Evolutionary conservation across 164 flowering plant genomes (phyloP).

Genomic region (Vitis labrusca): DNA sequence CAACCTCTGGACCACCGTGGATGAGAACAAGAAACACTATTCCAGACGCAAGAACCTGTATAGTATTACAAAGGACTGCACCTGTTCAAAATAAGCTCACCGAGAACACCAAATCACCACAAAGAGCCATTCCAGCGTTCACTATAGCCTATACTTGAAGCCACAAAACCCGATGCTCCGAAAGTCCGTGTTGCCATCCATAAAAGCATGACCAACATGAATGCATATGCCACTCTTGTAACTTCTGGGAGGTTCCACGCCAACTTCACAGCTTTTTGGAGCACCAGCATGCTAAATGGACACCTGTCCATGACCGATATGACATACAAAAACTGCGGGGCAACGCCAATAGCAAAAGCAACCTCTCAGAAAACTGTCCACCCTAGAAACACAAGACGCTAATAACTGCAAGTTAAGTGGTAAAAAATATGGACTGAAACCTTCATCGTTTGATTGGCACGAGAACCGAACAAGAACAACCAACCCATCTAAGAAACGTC

Average conservation of each 20-base stretch:
- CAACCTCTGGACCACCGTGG: constrained; percentile 79
- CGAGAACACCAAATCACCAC: constrained; percentile 98
- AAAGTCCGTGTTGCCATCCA: constrained; percentile 97
- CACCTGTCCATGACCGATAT: constrained; percentile 96
- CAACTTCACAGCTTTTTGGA: constrained; percentile 87
- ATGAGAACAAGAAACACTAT: constrained; percentile 90
- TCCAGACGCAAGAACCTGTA: constrained; percentile 96
- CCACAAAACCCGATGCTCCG: constrained; percentile 94
- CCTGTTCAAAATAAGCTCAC: constrained; percentile 98
- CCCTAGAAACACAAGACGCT: constrained; percentile 93
- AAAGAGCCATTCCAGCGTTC: constrained; percentile 95
- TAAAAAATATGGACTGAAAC: constrained; percentile 79
- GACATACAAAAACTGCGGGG: constrained; percentile 87
- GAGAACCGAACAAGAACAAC: constrained; percentile 80
- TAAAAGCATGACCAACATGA: constrained; percentile 79
- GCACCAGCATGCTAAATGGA: constrained; percentile 92
- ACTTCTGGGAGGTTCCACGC: constrained; percentile 90
- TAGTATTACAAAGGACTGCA: constrained; percentile 91
- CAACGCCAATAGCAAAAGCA: constrained; percentile 75
- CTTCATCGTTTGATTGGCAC: constrained; percentile 83
- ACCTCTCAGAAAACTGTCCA: constrained; percentile 80
- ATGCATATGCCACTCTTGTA: constrained; percentile 72
- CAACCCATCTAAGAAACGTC: constrained; percentile 73
- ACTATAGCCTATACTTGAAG: constrained; percentile 73
- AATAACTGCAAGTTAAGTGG: constrained; percentile 86